Percentiles rank a stretch among this genome's conserved stretches.
These are phyloP conservation scores for Fusarium sp. DNA, from an alignment of 2,329 filamentous ascomycete species.

Conservation along the genomic window DNA sequence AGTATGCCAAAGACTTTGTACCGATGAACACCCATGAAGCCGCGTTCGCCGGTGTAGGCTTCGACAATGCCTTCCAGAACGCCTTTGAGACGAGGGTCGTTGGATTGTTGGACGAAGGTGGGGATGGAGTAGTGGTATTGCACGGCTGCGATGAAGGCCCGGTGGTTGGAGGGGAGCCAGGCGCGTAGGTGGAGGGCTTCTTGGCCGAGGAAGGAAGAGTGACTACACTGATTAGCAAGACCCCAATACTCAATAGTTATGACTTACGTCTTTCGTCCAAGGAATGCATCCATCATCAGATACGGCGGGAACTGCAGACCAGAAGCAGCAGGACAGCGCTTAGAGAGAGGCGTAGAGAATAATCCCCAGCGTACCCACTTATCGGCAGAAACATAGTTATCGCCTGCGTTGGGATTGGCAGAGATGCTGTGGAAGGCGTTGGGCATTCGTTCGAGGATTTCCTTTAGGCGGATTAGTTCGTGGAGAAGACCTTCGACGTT, in stretches of 20 bases:
- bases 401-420: slow-evolving; percentile 62
- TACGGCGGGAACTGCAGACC: slow-evolving; percentile 65
- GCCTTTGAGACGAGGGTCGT: slow-evolving; percentile 62
- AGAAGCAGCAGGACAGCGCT: slow-evolving; percentile 61
- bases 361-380: slow-evolving; percentile 64
- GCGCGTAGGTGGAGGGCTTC: slow-evolving; percentile 65
- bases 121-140: slow-evolving; percentile 66
- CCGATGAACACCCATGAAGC: slow-evolving; percentile 67
- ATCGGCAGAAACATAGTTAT: slow-evolving; percentile 61
- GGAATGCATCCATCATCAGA: slow-evolving; percentile 65
- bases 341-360: slow-evolving; percentile 63
- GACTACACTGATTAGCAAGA: slow-evolving; percentile 47
- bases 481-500: slow-evolving; percentile 62
- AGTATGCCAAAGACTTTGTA: slow-evolving; percentile 68
- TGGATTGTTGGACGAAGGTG: slow-evolving; percentile 63
- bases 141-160: slow-evolving; percentile 66
- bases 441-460: slow-evolving; percentile 64
- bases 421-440: slow-evolving; percentile 66
- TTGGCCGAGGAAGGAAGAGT: slow-evolving; percentile 60
- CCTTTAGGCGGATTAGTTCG: slow-evolving; percentile 63
- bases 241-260: too few species aligned
- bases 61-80: slow-evolving; percentile 66
- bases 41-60: slow-evolving; percentile 65
- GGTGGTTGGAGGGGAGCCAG: slow-evolving; percentile 64
- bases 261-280: slow-evolving; percentile 57